A percentile compares a stretch with the other conserved stretches of the same genome.
phyloP scores from a whole-genome alignment of 371 early-diverging fungal species.

The Lichtheimia hyalospora region DNA sequence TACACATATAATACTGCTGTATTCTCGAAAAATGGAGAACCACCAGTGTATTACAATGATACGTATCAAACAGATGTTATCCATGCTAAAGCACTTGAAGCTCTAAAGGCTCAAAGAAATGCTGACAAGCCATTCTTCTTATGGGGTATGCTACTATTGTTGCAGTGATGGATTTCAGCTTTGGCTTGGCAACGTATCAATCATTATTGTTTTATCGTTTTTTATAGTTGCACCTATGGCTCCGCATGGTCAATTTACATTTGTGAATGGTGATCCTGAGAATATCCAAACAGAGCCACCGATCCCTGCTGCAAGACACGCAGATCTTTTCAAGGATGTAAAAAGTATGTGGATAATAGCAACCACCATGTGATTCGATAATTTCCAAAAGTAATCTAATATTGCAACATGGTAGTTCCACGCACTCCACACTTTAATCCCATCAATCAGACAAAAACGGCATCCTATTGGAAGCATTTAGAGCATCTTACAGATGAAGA shows the following conservation, averaged over 20 bases:
- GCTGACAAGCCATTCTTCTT: conserved; percentile 59
- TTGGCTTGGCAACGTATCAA: too few relatives aligned
- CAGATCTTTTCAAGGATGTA: conserved; percentile 49
- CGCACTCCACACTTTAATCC: conserved; percentile 64
- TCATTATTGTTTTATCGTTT: background rate
- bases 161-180: too few relatives aligned
- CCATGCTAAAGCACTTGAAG: conserved; percentile 52
- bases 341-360: conserved; percentile 27
- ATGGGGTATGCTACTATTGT: conserved; percentile 21
- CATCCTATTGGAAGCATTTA: conserved; percentile 52
- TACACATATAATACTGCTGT: conserved; percentile 59
- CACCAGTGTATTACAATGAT: conserved; percentile 45
- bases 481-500: conserved; percentile 34
- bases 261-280: conserved; percentile 12
- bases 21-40: conserved; percentile 56
- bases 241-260: conserved; percentile 41
- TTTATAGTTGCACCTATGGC: conserved; percentile 27
- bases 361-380: background rate
- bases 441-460: conserved; percentile 49
- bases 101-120: conserved; percentile 43
- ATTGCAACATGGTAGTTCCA: conserved; percentile 42
- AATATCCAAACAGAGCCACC: conserved; percentile 33
- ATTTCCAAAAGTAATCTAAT: too few relatives aligned
- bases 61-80: conserved; percentile 64
- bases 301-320: conserved; percentile 54